Percentiles rank a stretch among this genome's conserved stretches.
phyloP scores from a whole-genome alignment of 2,329 filamentous ascomycete genomes.

The Sordariomycetes sp. region DNA sequence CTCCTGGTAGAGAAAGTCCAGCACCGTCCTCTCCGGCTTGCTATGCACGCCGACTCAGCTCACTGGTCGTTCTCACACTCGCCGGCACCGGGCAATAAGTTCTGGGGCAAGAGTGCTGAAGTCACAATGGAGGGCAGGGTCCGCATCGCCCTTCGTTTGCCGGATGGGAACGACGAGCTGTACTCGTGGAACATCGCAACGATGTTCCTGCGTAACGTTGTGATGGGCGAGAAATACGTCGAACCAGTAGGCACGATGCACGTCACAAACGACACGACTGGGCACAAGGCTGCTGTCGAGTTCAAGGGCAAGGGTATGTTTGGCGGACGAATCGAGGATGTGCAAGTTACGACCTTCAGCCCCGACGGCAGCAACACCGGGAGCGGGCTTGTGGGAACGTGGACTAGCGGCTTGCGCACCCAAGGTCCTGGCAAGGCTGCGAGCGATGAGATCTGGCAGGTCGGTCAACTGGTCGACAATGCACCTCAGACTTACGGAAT shows the following conservation, averaged over 20 bases:
- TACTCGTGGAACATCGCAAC: conserved; percentile 88
- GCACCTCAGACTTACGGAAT: conserved; percentile 76
- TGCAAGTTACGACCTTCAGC: conserved; percentile 65
- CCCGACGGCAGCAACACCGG: conserved; percentile 56
- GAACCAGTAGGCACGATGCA: conserved; percentile 90
- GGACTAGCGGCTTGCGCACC: conserved; percentile 67
- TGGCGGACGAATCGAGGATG: conserved; percentile 85
- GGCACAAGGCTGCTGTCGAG: conserved; percentile 74
- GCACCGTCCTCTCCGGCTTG: conserved; percentile 85
- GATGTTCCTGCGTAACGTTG: conserved; percentile 88
- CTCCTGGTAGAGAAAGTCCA: conserved; percentile 93
- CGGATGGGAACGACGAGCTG: conserved; percentile 63
- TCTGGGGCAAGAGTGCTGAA: conserved; percentile 96
- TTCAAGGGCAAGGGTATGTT: conserved; percentile 98
- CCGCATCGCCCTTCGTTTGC: conserved; percentile 59
- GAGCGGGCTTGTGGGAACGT: conserved; percentile 68
- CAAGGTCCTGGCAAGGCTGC: conserved; percentile 52
- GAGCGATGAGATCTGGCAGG: conserved; percentile 68
- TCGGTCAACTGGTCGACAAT: conserved; percentile 68
- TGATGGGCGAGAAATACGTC: conserved; percentile 96
- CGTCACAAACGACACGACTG: conserved; percentile 73
- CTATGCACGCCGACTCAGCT: conserved; percentile 82
- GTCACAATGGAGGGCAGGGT: conserved; percentile 86
- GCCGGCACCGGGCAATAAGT: conserved; percentile 86
- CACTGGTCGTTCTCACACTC: conserved; percentile 83